Evolutionary conservation across 441 rosid species (phyloP).

Genomic region (Geranium incanum): DNA sequence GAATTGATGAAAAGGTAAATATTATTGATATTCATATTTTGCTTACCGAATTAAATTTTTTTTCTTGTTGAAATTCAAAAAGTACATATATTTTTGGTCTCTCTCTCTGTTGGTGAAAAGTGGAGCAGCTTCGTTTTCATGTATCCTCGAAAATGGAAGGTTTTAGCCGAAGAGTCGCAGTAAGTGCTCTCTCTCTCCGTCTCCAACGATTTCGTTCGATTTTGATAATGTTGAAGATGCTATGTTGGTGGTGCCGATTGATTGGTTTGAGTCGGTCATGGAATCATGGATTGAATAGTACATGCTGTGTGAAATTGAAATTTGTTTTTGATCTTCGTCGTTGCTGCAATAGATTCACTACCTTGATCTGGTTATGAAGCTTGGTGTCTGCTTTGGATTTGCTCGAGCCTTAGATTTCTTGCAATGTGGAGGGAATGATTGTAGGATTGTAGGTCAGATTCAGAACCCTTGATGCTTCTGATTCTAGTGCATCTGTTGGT

Average conservation of each 20-base stretch:
- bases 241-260: not conserved
- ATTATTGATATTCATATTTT: no score
- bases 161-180: not conserved
- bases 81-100: no score
- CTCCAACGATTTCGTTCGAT: not conserved
- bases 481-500: not conserved
- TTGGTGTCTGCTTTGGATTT: not conserved
- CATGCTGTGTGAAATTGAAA: not conserved
- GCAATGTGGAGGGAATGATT: not conserved
- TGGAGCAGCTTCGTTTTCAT: not conserved
- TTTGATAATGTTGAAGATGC: not conserved
- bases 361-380: not conserved
- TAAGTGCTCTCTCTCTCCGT: not conserved
- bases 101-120: no score
- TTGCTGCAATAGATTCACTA: no score
- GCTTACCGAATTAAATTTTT: no score
- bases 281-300: not conserved
- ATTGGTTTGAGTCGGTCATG: not conserved
- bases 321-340: no score
- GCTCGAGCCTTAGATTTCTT: not conserved
- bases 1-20: no score
- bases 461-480: not conserved
- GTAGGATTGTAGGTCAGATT: not conserved
- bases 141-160: not conserved
- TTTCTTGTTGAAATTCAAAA: no score